These are phyloP conservation scores for Urochloa ruziziensis DNA, from an alignment of 176 grass and related monocot genomes.

Conservation along the genomic window DNA sequence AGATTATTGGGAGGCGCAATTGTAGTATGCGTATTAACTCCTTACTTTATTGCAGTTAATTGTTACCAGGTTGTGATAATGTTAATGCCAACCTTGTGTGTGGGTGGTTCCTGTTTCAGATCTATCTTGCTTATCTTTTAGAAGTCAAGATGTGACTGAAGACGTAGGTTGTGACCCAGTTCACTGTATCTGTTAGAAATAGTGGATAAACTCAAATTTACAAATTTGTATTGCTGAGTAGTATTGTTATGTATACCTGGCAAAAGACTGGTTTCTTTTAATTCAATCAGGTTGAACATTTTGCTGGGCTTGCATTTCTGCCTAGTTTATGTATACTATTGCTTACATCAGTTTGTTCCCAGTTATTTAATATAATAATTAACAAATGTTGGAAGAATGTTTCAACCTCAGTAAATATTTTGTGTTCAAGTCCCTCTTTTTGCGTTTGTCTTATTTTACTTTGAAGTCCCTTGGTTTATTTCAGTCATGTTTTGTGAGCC, in stretches of 20 bases:
- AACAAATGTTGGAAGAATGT: not conserved
- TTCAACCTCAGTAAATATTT: not conserved
- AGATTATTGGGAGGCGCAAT: conserved; percentile 52
- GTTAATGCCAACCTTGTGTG: conserved; percentile 52
- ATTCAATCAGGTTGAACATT: conserved; percentile 32
- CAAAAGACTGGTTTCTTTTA: conserved; percentile 36
- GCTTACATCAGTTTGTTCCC: conserved; percentile 14
- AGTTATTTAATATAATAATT: conserved; percentile 1
- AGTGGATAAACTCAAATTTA: conserved; percentile 47
- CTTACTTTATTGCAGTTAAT: conserved; percentile 59
- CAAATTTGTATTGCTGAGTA: conserved; percentile 48
- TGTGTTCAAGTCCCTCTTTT: too few species aligned
- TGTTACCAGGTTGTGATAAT: conserved; percentile 53
- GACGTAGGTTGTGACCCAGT: conserved; percentile 56
- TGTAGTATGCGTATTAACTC: conserved; percentile 69
- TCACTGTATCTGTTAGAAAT: conserved; percentile 60
- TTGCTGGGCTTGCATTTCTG: conserved; percentile 15
- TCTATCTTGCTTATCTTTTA: conserved; percentile 94
- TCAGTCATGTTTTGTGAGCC: not conserved
- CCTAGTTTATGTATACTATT: conserved; percentile 19
- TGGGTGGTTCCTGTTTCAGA: conserved; percentile 60
- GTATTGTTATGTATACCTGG: conserved; percentile 63
- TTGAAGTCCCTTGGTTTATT: not conserved
- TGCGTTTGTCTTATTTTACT: not conserved
- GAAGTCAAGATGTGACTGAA: conserved; percentile 54